Percentiles rank a stretch among this genome's conserved stretches.
These are phyloP conservation scores for Elongisporangium anandrum DNA, from an alignment of 352 stramenopile species.

Conservation along the genomic window DNA sequence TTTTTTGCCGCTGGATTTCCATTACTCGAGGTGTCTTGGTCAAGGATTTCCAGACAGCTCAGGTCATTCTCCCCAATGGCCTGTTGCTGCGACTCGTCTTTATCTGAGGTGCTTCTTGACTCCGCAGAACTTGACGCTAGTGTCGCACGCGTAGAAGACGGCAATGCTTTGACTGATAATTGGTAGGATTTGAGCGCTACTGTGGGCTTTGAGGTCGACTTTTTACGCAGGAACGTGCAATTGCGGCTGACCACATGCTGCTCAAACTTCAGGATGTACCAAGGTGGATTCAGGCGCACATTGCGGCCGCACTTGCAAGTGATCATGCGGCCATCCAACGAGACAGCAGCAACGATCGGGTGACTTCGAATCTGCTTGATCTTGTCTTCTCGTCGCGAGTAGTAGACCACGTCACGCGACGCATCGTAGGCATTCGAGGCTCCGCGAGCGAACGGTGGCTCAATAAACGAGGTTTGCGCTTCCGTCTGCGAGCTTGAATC, in stretches of 20 bases:
- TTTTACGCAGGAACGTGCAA: conserved; percentile 60
- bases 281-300: conserved; percentile 73
- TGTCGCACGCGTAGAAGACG: neutral
- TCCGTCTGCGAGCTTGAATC: neutral
- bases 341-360: conserved; percentile 43
- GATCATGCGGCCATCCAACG: conserved; percentile 47
- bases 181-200: neutral
- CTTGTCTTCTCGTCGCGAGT: conserved; percentile 61
- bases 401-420: conserved; percentile 26
- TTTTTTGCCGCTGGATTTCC: neutral
- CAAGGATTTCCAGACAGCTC: neutral
- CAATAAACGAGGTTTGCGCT: neutral
- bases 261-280: conserved; percentile 86
- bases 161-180: neutral
- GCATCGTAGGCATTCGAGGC: conserved; percentile 24
- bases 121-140: neutral
- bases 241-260: conserved; percentile 82
- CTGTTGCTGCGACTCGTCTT: neutral
- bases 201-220: conserved; percentile 1
- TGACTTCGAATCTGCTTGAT: conserved; percentile 48
- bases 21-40: neutral
- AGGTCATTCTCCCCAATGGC: neutral
- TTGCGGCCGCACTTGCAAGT: conserved; percentile 64
- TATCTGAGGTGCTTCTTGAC: neutral
- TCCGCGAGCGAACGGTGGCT: neutral